Base-by-base conservation (phyloP, 164 flowering plant genomes). In the Vitis riparia region DNA sequence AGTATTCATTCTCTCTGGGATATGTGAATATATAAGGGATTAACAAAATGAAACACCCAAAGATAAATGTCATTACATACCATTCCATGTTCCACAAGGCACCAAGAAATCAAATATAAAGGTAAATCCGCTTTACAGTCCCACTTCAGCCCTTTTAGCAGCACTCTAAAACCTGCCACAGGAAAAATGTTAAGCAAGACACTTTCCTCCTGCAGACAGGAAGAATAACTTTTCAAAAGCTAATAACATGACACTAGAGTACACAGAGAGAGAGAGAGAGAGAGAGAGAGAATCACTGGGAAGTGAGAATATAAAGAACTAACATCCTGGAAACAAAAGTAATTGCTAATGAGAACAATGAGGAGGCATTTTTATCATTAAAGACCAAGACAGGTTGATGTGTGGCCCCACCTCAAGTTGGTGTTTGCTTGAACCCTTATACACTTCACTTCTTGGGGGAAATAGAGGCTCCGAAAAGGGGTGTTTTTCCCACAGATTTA, bases 11-110 rank as follows among this genome's bases (percentile, higher is more conserved):
- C 62, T 23, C 62, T 59, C 5, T 1, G 14, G 14, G 15, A 19
- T 59, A 9, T 5, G 10, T 17, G 29, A 10, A 27, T 23, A 59
- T 59, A 11, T 59, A 9, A 19, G 19, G 19, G 59, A 59, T 14
- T 23, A 16, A 57, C 59, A 57, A 17, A 57, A 57, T 13, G 29
- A 19, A 57, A 16, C 23, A 57, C 29, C 27, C 27, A 57, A 57
- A 57, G 19, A 57, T 8, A 57, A 13, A 23, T 57, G 11, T n/a
- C 19, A 57, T 57, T 19, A 57, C 59, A 57, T 57, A 57, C 59
- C 27, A 57, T 16, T 57, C 16, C 59, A 19, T 57, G 59, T 16
- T 57, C 59, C 23, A 16, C 59, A 57, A 57, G 59, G 59, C 59
- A 16, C 10, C 7, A 3, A 37, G 11, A 57, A 8, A 5, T 6